Percentiles rank a stretch among this genome's conserved stretches.
Conservation (phyloP, 2,329 filamentous ascomycete species). For the Sporothrix variecibatus region DNA sequence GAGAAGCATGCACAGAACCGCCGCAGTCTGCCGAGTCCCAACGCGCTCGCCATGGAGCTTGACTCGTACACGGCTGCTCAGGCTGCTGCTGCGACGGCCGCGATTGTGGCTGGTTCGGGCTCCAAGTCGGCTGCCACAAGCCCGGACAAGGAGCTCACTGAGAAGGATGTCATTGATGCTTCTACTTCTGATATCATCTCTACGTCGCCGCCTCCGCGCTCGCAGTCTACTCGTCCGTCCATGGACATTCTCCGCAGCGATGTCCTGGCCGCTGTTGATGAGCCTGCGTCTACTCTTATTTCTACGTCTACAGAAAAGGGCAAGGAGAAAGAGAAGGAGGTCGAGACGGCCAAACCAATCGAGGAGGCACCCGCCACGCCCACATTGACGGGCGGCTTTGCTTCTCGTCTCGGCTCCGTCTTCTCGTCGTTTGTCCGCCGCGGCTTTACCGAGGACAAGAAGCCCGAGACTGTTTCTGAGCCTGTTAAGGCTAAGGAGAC, state of each 20-base stretch:
- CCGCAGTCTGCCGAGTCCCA: constrained; percentile 30
- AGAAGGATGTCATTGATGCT: constrained; percentile 3
- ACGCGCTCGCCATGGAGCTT: constrained; percentile 24
- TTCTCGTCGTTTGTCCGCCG: constrained; percentile 23
- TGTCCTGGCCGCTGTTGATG: background rate
- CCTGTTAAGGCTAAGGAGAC: background rate
- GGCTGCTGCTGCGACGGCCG: background rate
- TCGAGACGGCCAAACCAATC: background rate
- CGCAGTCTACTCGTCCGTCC: constrained; percentile 10
- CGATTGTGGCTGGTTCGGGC: background rate
- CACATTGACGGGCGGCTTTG: constrained; percentile 21
- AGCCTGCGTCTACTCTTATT: background rate
- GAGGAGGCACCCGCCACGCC: background rate
- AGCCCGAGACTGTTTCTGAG: background rate
- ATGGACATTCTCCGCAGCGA: constrained; percentile 21
- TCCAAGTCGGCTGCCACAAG: background rate
- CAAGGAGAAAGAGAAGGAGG: background rate
- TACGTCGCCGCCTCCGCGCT: background rate
- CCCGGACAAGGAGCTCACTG: constrained; percentile 16
- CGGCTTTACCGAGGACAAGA: constrained; percentile 20
- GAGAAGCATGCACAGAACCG: constrained; percentile 20
- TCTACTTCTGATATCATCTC: background rate
- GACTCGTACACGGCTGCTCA: constrained; percentile 20
- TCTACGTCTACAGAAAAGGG: background rate
- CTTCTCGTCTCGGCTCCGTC: constrained; percentile 22